Conservation (phyloP, 495 filamentous ascomycete species). For the Aspergillus biplanus region DNA sequence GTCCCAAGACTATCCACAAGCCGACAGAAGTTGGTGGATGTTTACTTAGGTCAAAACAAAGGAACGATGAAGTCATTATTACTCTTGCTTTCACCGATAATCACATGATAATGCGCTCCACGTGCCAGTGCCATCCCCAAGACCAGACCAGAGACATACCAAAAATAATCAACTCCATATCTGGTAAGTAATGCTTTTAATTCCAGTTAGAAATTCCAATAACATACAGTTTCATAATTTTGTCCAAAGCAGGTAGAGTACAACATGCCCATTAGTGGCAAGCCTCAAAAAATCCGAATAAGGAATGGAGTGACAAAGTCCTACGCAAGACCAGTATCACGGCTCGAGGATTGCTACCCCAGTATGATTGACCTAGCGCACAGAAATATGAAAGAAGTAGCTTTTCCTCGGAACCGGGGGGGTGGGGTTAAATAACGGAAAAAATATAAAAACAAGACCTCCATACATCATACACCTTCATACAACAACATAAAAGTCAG, state of each 20-base stretch:
- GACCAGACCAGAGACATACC: neutral
- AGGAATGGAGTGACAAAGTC: neutral
- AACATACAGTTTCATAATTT: slow-evolving; percentile 23
- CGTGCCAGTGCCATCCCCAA: neutral
- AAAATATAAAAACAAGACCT: slow-evolving; percentile 20
- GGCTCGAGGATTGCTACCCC: neutral
- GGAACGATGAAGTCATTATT: neutral
- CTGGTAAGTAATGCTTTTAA: slow-evolving; percentile 13
- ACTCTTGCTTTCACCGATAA: neutral
- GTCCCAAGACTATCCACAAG: neutral
- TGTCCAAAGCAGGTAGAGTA: slow-evolving; percentile 20
- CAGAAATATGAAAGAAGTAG: slow-evolving; percentile 14
- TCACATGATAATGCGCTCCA: neutral
- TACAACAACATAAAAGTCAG: slow-evolving; percentile 35
- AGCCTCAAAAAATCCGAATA: neutral
- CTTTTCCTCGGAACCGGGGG: slow-evolving; percentile 5
- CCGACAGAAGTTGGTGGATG: neutral
- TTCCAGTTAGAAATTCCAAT: slow-evolving; percentile 14
- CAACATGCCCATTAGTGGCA: slow-evolving; percentile 10
- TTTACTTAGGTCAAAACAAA: neutral
- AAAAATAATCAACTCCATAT: neutral
- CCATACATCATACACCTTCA: slow-evolving; percentile 43
- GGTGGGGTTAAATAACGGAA: slow-evolving; percentile 16
- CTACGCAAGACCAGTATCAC: neutral
- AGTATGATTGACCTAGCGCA: neutral